These are phyloP conservation scores for Cyberlindnera euphorbiae DNA, from an alignment of 805 yeast species.

Conservation along the genomic window DNA sequence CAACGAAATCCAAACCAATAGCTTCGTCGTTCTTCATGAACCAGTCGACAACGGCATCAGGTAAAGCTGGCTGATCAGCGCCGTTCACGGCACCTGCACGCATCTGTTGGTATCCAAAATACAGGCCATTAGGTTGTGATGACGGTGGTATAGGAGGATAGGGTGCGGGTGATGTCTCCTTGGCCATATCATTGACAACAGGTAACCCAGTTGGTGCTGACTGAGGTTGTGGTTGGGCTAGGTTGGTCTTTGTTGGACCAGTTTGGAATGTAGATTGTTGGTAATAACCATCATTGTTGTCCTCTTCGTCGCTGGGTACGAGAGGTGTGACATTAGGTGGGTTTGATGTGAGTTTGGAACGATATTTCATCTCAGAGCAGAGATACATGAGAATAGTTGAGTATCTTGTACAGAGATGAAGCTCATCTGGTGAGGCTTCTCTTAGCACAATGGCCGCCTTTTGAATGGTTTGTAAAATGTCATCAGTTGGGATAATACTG, in stretches of 20 bases:
- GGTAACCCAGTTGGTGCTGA: conserved; percentile 3
- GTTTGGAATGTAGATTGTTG: neutral
- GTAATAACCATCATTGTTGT: conserved; percentile 8
- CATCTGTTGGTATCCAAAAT: conserved; percentile 24
- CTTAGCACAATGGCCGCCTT: conserved; percentile 67
- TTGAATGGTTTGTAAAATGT: conserved; percentile 61
- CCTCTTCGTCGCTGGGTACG: conserved; percentile 20
- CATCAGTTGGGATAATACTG: conserved; percentile 66
- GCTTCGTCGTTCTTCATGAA: conserved; percentile 41
- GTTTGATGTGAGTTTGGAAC: conserved; percentile 28
- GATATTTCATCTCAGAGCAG: conserved; percentile 66
- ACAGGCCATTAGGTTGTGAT: conserved; percentile 8
- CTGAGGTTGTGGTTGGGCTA: too few species aligned
- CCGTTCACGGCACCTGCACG: conserved; percentile 3
- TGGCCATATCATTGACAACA: too few species aligned
- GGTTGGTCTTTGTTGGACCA: neutral
- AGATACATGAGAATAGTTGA: conserved; percentile 72
- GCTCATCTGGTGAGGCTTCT: conserved; percentile 85
- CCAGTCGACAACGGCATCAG: conserved; percentile 44
- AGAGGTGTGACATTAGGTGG: conserved; percentile 26
- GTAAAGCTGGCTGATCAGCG: conserved; percentile 15
- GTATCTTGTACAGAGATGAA: conserved; percentile 78
- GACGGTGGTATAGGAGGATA: conserved; percentile 10
- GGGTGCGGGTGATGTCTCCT: conserved; percentile 4
- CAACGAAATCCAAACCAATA: conserved; percentile 57